Evolutionary conservation across 1,284 basidiomycete genomes (phyloP), one percentile per base, ranked within the genome.

Genomic region (Irpex rosettiformis): DNA sequence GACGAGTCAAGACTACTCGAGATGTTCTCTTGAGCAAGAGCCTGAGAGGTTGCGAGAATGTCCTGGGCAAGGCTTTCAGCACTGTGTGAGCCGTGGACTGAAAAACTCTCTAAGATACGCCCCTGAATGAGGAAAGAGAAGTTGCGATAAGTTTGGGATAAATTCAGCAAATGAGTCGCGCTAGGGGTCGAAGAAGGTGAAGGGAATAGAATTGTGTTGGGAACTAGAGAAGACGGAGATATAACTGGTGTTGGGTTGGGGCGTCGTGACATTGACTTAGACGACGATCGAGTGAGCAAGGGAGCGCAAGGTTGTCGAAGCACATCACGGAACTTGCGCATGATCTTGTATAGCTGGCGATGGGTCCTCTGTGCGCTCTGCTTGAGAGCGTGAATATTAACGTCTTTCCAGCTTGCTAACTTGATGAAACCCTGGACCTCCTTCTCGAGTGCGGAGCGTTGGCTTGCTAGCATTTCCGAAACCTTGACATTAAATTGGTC

Each of bases 401-500:
- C 80, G 70, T 99, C 97, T 72, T 93, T 96, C 97, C 97, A 99
- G 68, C 94, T 97, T 0, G 97, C 97, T 42, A 99, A 80, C 72
- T 94, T 95, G 79, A 99, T 91, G 69, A 93, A 91, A 57, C 85
- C 86, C 60, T 81, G 82, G 56, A 99, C 83, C 56, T 96, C 91
- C 66, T 88, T 89, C 73, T 98, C 94, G 47, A 98, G 72, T 1
- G 70, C 70, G 1, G 72, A 74, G 58, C 88, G 84, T 70, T 94
- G 87, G 7, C 79, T 73, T 3, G 70, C 65, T n/a, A 97, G 73
- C 5, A 77, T 78, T 5, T 74, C 69, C 5, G 74, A 68, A 37
- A 97, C 72, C 4, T 75, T 72, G 0, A 76, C 65, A 7, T 78
- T 69, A 69, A 89, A 94, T 42, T 93, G 82, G 10, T 70, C 64